Base-by-base conservation (phyloP, 495 filamentous ascomycete species). In the Hypoxylon cercidicola region DNA sequence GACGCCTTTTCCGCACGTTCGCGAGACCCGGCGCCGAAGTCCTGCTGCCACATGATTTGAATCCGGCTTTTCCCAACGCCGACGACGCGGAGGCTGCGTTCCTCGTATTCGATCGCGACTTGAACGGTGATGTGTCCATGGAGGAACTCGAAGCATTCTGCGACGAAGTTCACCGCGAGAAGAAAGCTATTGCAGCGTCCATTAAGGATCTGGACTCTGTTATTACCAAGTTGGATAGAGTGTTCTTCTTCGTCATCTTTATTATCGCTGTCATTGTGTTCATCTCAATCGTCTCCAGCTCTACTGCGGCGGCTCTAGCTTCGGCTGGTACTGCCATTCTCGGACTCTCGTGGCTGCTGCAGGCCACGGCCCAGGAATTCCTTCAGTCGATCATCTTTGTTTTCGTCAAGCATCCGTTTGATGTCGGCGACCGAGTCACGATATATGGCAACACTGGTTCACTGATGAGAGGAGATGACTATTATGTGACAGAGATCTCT, bases 331-430 rank as follows among this genome's bases (percentile, higher is more conserved):
- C 91, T 6, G 84, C 88, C 12, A 84, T 97, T 19, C 83, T 97
- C 4, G 95, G 92, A 8, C 82, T 97, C 8, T 93, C 92, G 1
- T 98, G 95, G 94, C 79, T 97, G 21, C 90, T 98, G 70, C 89
- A 91, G 34, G 89, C 90, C 1, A 98, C 95, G 0, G 94, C 94
- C 0, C 93, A 97, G 71, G 95, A 97, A 68, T 97, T 97, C 64
- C 83, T 97, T 1, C 80, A 96, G 70, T 96, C 92, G 1, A 83
- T 94, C 64, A 89, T 97, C 63, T 98, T 98, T 69, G 93, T 98
- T 60, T 97, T 98, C 68, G 90, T 98, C 71, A 98, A 98, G 80
- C 94, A 98, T 74, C 94, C 94, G 4, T 98, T 97, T 67, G 95
- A 98, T 74, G 95, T 97, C 12, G 94, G 94, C 62, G 94, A 98